Percentiles rank a stretch among this genome's conserved stretches.
Conservation (phyloP, 2,329 filamentous ascomycete species). For the Pseudogymnoascus sp. region DNA sequence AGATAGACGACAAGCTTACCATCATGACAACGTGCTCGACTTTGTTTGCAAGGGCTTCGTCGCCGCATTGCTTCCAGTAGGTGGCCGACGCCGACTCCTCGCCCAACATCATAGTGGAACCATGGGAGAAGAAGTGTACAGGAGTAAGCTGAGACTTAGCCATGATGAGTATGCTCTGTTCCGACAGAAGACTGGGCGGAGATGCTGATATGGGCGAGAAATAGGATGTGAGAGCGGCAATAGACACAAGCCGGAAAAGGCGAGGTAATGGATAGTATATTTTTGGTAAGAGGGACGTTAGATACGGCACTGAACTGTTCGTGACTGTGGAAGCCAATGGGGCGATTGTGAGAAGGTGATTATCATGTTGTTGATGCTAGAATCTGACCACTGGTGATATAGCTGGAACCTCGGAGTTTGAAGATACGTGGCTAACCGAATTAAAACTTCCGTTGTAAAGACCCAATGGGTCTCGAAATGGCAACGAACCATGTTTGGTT, state of each 20-base stretch:
- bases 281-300: neutral
- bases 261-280: neutral
- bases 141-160: slow-evolving; percentile 35
- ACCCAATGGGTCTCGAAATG: neutral
- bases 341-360: neutral
- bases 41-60: slow-evolving; percentile 51
- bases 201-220: neutral
- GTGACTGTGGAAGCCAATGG: neutral
- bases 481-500: neutral
- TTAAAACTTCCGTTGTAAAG: neutral
- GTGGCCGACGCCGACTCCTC: slow-evolving; percentile 53
- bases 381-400: neutral
- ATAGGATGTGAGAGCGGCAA: neutral
- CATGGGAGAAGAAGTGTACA: slow-evolving; percentile 63
- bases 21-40: slow-evolving; percentile 61
- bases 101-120: slow-evolving; percentile 65
- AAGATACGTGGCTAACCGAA: neutral
- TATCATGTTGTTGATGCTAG: neutral
- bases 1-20: slow-evolving; percentile 33
- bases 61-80: slow-evolving; percentile 60
- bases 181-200: neutral
- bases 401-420: neutral
- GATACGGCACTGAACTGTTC: neutral
- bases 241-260: neutral
- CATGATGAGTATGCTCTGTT: neutral